Base-by-base conservation (phyloP, 2,329 filamentous ascomycete species). In the Lecanicillium sp. region DNA sequence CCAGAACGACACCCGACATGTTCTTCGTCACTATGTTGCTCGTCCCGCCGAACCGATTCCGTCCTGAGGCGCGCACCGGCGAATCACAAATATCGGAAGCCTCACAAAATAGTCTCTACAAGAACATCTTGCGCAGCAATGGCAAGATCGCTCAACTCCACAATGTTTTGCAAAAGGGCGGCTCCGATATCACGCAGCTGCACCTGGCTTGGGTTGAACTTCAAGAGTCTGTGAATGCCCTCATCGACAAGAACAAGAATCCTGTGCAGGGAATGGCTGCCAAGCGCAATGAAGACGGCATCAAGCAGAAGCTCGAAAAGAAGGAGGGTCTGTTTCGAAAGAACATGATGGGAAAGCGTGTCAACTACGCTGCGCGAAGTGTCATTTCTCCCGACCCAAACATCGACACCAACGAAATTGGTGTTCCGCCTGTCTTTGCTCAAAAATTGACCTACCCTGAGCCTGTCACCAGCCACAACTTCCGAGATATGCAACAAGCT, bases 321-420 rank as follows among this genome's bases (percentile, higher is more conserved):
- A 98, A 98, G 69, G 94, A 98, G 62, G 93, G 93, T 55, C 76
- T 98, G 24, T 98, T 98, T 74, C 79, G 93, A 59, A 97, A 95
- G 74, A 96, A 98, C 68, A 97, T 98, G 93, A 98, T 98, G 93
- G 93, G 93, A 52, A 98, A 98, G 75, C 90, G 93, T 73, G 93
- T 98, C 70, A 97, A 98, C 67, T 97, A 93, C 64, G 93, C 93
- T 42, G 93, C 93, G 30, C 86, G 93, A 65, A 95, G 87, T 77
- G 93, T 98, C 64, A 98, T 98, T 58, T 97, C 91, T 9, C 93
- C 93, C 0, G 93, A 98, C 62, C 93, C 93, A 3, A 98, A 97
- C 62, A 95, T 98, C 60, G 93, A 98, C 67, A 97, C 93, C 15
- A 97, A 95, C 65, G 93, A 98, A 68, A 97, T 98, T 56, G 93